These are phyloP conservation scores for Sanguinoderma infundibulare DNA, from an alignment of 1,284 basidiomycete species.

Conservation along the genomic window DNA sequence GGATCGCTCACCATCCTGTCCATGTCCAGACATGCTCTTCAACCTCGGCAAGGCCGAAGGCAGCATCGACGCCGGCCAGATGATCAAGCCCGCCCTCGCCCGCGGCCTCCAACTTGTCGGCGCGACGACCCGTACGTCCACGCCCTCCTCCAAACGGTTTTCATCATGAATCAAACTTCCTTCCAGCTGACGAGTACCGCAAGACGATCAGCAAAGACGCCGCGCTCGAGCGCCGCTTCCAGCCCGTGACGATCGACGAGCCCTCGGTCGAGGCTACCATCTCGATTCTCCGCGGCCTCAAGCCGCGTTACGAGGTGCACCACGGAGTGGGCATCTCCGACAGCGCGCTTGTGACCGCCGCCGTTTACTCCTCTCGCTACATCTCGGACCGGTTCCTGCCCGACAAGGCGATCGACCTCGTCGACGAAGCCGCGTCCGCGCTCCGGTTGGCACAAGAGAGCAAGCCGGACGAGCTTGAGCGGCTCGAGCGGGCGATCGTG, in stretches of 20 bases:
- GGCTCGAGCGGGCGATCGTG: constrained; percentile 82
- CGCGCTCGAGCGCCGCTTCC: constrained; percentile 89
- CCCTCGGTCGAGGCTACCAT: constrained; percentile 87
- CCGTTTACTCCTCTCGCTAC: constrained; percentile 82
- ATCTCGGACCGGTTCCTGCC: constrained; percentile 88
- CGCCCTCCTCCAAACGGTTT: neutral
- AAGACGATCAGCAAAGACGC: constrained; percentile 93
- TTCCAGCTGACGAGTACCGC: constrained; percentile 82
- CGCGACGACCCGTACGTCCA: constrained; percentile 77
- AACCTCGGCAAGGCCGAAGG: constrained; percentile 92
- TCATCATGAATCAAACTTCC: neutral
- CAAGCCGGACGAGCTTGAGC: constrained; percentile 87
- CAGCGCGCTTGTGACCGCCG: constrained; percentile 86
- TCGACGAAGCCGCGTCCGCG: constrained; percentile 89
- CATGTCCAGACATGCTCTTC: constrained; percentile 69
- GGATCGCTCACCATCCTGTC: neutral
- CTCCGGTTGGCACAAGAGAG: constrained; percentile 91
- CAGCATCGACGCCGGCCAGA: constrained; percentile 89
- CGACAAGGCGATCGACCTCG: constrained; percentile 89
- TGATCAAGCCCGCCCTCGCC: constrained; percentile 89
- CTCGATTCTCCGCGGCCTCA: constrained; percentile 88
- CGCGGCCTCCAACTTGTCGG: constrained; percentile 87
- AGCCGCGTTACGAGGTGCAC: constrained; percentile 86
- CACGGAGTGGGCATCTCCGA: constrained; percentile 93
- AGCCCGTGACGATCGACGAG: constrained; percentile 87